Percentiles rank a stretch among this genome's conserved stretches.
Evolutionary conservation across 495 filamentous ascomycete genomes (phyloP).

Genomic region (Annulohypoxylon bovei): DNA sequence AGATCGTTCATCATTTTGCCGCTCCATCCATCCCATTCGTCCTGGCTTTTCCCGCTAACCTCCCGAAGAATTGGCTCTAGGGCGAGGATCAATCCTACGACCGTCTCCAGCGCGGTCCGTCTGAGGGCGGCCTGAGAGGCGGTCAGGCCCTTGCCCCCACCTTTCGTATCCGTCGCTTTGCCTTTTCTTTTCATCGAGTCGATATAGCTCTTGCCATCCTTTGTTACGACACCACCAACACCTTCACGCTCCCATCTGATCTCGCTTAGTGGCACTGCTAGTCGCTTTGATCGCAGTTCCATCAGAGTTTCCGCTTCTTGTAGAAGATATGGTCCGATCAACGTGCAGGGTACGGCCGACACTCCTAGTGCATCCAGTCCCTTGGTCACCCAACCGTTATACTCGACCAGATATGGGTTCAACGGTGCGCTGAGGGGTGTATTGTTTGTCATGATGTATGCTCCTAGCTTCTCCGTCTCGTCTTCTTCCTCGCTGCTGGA

Average conservation of each 20-base stretch:
- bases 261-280: constrained; percentile 87
- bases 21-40: constrained; percentile 94
- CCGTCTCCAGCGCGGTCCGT: constrained; percentile 78
- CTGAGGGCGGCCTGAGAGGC: constrained; percentile 78
- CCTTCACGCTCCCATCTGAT: constrained; percentile 87
- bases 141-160: constrained; percentile 62
- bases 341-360: constrained; percentile 80
- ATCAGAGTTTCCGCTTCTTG: constrained; percentile 79
- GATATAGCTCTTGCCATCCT: constrained; percentile 63
- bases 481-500: constrained; percentile 66
- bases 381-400: constrained; percentile 83
- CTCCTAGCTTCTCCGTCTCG: constrained; percentile 71
- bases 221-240: constrained; percentile 64
- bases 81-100: constrained; percentile 87
- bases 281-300: constrained; percentile 74
- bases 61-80: constrained; percentile 86
- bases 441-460: constrained; percentile 83
- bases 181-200: constrained; percentile 51
- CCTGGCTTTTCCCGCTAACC: constrained; percentile 82
- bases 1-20: constrained; percentile 86
- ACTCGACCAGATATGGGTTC: constrained; percentile 84
- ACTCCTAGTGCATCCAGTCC: constrained; percentile 77
- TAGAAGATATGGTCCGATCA: constrained; percentile 79
- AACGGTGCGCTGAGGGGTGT: constrained; percentile 81
- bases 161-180: constrained; percentile 35